A percentile compares a stretch with the other conserved stretches of the same genome.
phyloP scores from a whole-genome alignment of 2,329 filamentous ascomycete genomes.

The Pseudogymnoascus sp. region DNA sequence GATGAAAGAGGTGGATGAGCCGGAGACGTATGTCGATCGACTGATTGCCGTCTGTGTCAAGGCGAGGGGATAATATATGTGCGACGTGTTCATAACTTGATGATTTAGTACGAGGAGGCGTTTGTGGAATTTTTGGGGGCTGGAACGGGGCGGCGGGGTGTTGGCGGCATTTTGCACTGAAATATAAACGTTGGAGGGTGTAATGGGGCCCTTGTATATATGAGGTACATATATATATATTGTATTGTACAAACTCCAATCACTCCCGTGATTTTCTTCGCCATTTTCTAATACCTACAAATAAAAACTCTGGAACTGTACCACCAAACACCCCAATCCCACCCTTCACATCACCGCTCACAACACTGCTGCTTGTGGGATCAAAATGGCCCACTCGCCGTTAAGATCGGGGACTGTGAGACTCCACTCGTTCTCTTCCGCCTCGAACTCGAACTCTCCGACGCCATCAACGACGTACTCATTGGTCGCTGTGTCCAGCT shows the following conservation, averaged over 20 bases:
- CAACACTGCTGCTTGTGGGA: neutral
- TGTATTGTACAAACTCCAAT: neutral
- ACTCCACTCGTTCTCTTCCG: slow-evolving; percentile 33
- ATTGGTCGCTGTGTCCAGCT: slow-evolving; percentile 30
- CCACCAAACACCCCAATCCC: neutral
- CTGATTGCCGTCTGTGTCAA: neutral
- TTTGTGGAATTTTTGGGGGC: neutral
- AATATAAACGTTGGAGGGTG: neutral
- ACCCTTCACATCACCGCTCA: neutral
- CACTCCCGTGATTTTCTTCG: neutral
- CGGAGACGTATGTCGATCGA: neutral
- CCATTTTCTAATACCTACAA: neutral
- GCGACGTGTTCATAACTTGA: neutral
- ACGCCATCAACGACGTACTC: slow-evolving; percentile 33
- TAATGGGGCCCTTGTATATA: neutral
- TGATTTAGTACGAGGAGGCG: neutral
- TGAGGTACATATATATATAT: neutral
- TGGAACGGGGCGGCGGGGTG: neutral
- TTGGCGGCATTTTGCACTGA: neutral
- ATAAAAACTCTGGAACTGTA: slow-evolving; percentile 1
- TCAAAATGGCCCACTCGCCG: slow-evolving; percentile 19
- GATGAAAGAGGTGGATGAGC: neutral
- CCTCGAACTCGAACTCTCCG: slow-evolving; percentile 36
- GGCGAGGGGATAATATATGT: neutral
- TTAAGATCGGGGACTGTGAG: slow-evolving; percentile 19